Evolutionary conservation across 495 filamentous ascomycete genomes (phyloP).

Genomic region (Pyrenopolyporus hunteri): DNA sequence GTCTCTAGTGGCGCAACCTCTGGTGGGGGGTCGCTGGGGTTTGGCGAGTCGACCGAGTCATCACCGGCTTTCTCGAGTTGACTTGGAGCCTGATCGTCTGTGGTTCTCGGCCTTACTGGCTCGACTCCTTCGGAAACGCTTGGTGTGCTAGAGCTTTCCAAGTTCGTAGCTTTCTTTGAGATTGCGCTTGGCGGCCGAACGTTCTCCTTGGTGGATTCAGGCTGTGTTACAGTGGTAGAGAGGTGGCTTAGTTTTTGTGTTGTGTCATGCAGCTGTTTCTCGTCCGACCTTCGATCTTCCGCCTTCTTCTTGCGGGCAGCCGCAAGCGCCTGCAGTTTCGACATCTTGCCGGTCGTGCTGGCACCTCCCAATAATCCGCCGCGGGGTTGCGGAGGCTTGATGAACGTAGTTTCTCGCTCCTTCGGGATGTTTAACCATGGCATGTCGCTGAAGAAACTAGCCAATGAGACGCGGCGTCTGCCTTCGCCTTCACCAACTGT

Average conservation of each 20-base stretch:
- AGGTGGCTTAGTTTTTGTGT: constrained; percentile 7
- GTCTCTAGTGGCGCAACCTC: constrained; percentile 13
- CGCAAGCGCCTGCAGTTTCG: constrained; percentile 87
- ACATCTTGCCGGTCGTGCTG: constrained; percentile 68
- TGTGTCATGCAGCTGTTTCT: constrained; percentile 27
- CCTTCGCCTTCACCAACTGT: constrained; percentile 33
- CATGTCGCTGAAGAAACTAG: constrained; percentile 76
- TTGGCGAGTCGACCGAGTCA: neutral
- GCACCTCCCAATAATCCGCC: constrained; percentile 80
- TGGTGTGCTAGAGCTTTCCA: neutral
- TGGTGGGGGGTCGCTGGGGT: neutral
- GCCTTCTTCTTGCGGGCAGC: constrained; percentile 87
- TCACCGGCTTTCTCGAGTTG: neutral
- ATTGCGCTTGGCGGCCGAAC: neutral
- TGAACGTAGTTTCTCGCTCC: constrained; percentile 70
- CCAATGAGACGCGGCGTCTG: constrained; percentile 20
- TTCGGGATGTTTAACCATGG: constrained; percentile 83
- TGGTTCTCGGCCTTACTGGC: neutral
- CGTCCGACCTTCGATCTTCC: constrained; percentile 61
- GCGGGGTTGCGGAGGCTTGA: constrained; percentile 64
- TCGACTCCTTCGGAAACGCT: neutral
- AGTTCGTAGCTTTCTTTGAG: neutral
- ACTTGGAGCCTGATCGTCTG: neutral
- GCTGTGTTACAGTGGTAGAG: neutral
- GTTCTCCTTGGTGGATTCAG: constrained; percentile 27